Base-by-base conservation (phyloP, 225 moss, liverwort and hornwort genomes). In the Takakia lepidozioides region DNA sequence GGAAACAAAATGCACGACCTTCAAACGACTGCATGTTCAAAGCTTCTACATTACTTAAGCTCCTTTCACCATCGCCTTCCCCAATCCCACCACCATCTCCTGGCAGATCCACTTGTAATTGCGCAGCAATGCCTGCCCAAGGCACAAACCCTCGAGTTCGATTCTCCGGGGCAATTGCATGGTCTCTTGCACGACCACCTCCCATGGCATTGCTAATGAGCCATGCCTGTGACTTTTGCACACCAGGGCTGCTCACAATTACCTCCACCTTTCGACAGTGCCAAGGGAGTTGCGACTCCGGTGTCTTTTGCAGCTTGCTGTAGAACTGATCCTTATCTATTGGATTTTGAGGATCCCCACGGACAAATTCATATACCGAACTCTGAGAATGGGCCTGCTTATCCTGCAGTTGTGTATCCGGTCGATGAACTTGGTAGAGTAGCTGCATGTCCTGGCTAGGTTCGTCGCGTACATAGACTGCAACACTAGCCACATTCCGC, bases 311-410 rank as follows among this genome's bases (percentile, higher is more conserved):
- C 51, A 90, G 67, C 57, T 82, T 90, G 43, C 60, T 65, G 44
- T 85, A 90, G 52, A 90, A 90, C 35, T 90, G 85, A 32, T 85
- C 89, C 63, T 85, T 90, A 37, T 90, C 89, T 19, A 80, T 85
- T 18, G 89, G 85, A 64, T 85, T 80, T 41, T 69, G 82, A 37
- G 72, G 65, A 55, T 70, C 71, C 21, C 89, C 89, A 18, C 82
- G 73, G 27, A 90, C 82, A 51, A 85, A 90, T 46, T 90, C 85
- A 59, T 82, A 85, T 3, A 90, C 89, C 29, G 73, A 61, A 37
- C 67, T 80, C 32, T 58, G 72, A 5, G 68, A 56, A 57, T 61
- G 10, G 38, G 55, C 68, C 32, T 43, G 78, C 30, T 55, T 61
- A n/a, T 61, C 68, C 29, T 11, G 61, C 48, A 52, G 40, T 46